Percentiles rank a stretch among this genome's conserved stretches.
Conservation (phyloP, 139 green algal genomes). For the Chlorella sorokiniana region DNA sequence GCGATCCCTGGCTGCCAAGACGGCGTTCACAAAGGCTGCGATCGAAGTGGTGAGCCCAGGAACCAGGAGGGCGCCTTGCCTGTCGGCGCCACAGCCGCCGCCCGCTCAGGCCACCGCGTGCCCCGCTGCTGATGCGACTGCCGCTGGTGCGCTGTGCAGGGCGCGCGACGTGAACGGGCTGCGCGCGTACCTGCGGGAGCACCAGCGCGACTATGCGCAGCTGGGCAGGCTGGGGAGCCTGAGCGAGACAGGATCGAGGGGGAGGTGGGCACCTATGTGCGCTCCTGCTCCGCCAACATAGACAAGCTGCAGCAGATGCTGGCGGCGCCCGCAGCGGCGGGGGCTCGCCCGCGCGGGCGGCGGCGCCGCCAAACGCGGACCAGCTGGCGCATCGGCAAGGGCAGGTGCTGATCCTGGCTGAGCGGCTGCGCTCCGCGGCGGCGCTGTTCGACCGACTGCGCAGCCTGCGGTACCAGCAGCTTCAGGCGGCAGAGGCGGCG, state of each 20-base stretch:
- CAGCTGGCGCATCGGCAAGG: slow-evolving; percentile 78
- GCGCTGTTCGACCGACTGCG: slow-evolving; percentile 68
- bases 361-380: slow-evolving; percentile 47
- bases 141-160: slow-evolving; percentile 36
- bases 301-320: slow-evolving; percentile 51
- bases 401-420: slow-evolving; percentile 78
- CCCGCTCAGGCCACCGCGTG: background rate
- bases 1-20: slow-evolving; percentile 48
- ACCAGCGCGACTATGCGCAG: slow-evolving; percentile 56
- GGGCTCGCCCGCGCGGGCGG: background rate
- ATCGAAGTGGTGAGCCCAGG: slow-evolving; percentile 46
- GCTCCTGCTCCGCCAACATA: slow-evolving; percentile 54
- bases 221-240: slow-evolving; percentile 42
- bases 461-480: slow-evolving; percentile 35
- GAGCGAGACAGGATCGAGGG: slow-evolving; percentile 64
- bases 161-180: slow-evolving; percentile 47
- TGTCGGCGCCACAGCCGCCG: background rate
- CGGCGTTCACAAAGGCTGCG: slow-evolving; percentile 47
- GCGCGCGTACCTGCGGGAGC: slow-evolving; percentile 39
- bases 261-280: slow-evolving; percentile 53
- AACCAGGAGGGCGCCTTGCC: background rate
- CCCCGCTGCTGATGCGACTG: background rate
- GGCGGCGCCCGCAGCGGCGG: background rate
- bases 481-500: slow-evolving; percentile 34
- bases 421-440: slow-evolving; percentile 60